Evolutionary conservation across 768 basidiomycete genomes (phyloP).

Genomic region (Russula olivacea): DNA sequence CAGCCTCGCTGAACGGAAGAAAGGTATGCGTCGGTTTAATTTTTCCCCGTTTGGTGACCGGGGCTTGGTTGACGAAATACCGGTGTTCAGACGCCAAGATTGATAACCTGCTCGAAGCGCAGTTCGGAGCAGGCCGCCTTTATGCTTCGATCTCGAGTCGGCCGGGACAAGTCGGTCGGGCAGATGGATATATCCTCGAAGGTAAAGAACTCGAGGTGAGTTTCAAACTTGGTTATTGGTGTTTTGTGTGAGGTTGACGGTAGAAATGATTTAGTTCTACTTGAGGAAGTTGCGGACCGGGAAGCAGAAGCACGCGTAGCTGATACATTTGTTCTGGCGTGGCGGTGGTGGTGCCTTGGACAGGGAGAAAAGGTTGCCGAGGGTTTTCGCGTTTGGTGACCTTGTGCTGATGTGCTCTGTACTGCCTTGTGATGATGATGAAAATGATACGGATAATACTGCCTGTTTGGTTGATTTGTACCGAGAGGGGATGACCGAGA

Average conservation of each 20-base stretch:
- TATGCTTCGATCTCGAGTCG: slow-evolving; percentile 91
- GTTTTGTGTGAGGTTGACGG: neutral
- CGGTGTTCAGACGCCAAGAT: slow-evolving; percentile 70
- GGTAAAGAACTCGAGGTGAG: slow-evolving; percentile 96
- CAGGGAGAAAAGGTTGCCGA: slow-evolving; percentile 2
- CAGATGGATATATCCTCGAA: slow-evolving; percentile 96
- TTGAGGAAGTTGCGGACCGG: slow-evolving; percentile 86
- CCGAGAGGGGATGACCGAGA: neutral
- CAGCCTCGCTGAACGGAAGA: slow-evolving; percentile 82
- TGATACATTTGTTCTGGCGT: neutral
- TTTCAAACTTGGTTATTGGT: slow-evolving; percentile 12
- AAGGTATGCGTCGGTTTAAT: slow-evolving; percentile 46
- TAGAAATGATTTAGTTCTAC: slow-evolving; percentile 65
- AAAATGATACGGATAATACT: slow-evolving; percentile 1
- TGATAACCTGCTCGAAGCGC: slow-evolving; percentile 81
- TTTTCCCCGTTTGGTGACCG: neutral
- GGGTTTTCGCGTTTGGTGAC: neutral
- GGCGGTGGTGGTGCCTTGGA: slow-evolving; percentile 1
- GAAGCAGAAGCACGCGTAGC: slow-evolving; percentile 88
- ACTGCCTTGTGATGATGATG: neutral
- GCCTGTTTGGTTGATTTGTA: neutral
- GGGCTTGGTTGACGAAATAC: slow-evolving; percentile 10
- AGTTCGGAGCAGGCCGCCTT: slow-evolving; percentile 92
- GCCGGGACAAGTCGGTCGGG: slow-evolving; percentile 94
- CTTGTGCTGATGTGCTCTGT: neutral